Conservation (phyloP, 1,284 basidiomycete genomes). For the Ustilago bromivora region DNA sequence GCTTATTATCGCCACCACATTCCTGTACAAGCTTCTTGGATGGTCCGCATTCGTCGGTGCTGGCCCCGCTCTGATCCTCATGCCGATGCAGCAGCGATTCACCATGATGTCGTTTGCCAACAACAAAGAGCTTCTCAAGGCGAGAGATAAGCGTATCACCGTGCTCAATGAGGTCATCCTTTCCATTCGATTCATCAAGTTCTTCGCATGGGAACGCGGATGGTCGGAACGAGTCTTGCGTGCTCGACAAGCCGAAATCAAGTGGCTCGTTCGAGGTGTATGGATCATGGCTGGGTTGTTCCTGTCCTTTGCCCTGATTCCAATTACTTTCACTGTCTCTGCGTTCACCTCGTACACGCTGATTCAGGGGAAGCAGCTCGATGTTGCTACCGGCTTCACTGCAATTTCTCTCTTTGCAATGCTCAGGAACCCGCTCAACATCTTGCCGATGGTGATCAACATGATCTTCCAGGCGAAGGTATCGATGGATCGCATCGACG, state of each 20-base stretch:
- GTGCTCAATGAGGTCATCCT: conserved; percentile 51
- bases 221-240: conserved; percentile 36
- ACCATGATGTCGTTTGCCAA: conserved; percentile 26
- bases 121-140: conserved; percentile 22
- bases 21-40: conserved; percentile 57
- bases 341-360: conserved; percentile 55
- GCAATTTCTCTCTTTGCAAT: conserved; percentile 57
- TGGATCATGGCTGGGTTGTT: conserved; percentile 24
- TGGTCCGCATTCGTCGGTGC: conserved; percentile 54
- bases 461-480: conserved; percentile 76
- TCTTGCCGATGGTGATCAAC: conserved; percentile 53
- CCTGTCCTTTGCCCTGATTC: conserved; percentile 33
- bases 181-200: conserved; percentile 60
- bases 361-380: conserved; percentile 43
- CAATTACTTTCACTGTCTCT: conserved; percentile 40
- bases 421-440: conserved; percentile 51
- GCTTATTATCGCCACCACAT: conserved; percentile 43
- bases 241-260: conserved; percentile 36
- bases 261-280: conserved; percentile 7
- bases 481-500: conserved; percentile 81
- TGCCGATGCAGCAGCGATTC: conserved; percentile 42
- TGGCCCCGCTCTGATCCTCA: conserved; percentile 29
- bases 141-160: conserved; percentile 45
- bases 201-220: conserved; percentile 56
- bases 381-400: conserved; percentile 52